Evolutionary conservation across 1,139 yeast genomes (phyloP).

Genomic region (Casaregolazyma suthepensis): DNA sequence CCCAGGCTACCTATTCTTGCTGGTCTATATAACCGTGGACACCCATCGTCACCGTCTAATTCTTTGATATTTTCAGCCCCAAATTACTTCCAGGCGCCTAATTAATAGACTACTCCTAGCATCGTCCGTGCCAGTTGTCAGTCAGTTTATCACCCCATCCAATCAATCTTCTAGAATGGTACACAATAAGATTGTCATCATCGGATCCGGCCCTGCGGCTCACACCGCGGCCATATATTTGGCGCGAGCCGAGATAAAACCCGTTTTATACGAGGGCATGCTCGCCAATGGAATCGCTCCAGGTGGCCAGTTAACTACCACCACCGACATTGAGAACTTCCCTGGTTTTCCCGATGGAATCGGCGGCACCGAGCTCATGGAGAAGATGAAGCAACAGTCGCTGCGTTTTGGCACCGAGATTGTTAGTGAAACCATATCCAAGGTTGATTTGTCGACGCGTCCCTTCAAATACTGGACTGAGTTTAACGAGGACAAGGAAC

Average conservation of each 20-base stretch:
- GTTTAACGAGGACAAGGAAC: constrained; percentile 73
- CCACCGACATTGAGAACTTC: constrained; percentile 91
- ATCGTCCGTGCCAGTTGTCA: constrained; percentile 7
- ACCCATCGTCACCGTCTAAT: neutral
- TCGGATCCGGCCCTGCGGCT: constrained; percentile 99
- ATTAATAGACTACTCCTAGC: constrained; percentile 5
- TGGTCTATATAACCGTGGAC: neutral
- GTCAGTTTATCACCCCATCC: constrained; percentile 4
- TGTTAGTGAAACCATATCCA: constrained; percentile 89
- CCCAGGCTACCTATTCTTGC: constrained; percentile 6
- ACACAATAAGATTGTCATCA: constrained; percentile 83
- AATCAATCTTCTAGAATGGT: constrained; percentile 21
- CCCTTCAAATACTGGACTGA: constrained; percentile 98
- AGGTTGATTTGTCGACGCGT: constrained; percentile 74
- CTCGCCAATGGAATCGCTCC: constrained; percentile 97
- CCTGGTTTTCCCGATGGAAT: constrained; percentile 98
- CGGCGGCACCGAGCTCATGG: constrained; percentile 84
- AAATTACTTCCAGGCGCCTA: neutral
- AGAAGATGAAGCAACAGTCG: constrained; percentile 85
- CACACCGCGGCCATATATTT: constrained; percentile 98
- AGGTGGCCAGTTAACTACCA: constrained; percentile 97
- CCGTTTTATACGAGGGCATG: constrained; percentile 91
- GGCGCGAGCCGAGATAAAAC: constrained; percentile 93
- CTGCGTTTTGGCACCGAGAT: constrained; percentile 84
- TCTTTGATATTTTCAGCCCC: neutral